Percentiles rank a stretch among this genome's conserved stretches.
phyloP scores from a whole-genome alignment of 148 eudicot genomes.

The Talinum fruticosum region DNA sequence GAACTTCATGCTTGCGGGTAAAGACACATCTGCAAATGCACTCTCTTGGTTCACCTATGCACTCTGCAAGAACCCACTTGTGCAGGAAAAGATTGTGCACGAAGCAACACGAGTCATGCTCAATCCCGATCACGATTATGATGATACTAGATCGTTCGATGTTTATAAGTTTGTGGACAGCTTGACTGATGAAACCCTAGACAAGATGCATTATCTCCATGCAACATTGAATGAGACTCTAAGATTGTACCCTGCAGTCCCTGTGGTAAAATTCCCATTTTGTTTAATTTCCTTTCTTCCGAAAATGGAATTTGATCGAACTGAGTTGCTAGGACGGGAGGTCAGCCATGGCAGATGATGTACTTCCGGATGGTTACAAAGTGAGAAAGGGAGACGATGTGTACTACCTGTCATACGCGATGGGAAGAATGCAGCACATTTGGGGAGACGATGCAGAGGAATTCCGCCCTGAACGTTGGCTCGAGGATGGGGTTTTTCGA shows the following conservation, averaged over 20 bases:
- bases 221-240: conserved; percentile 41
- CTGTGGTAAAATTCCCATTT: conserved; percentile 26
- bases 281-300: too few species aligned
- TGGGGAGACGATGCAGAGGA: conserved; percentile 3
- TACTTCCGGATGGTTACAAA: conserved; percentile 3
- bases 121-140: background rate
- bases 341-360: conserved; percentile 1
- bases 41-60: conserved; percentile 59
- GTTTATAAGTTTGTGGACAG: background rate
- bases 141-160: background rate
- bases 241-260: conserved; percentile 42
- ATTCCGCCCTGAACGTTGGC: conserved; percentile 8
- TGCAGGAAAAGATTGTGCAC: conserved; percentile 41
- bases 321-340: background rate
- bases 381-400: conserved; percentile 8
- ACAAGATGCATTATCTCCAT: conserved; percentile 46
- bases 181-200: conserved; percentile 33
- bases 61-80: conserved; percentile 53
- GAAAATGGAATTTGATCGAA: background rate
- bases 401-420: conserved; percentile 1
- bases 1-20: conserved; percentile 55
- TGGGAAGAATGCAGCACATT: background rate
- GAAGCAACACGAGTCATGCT: conserved; percentile 32
- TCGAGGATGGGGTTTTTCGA: background rate
- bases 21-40: conserved; percentile 51